A percentile compares a stretch with the other conserved stretches of the same genome.
phyloP scores from a whole-genome alignment of 257 asterid genomes.

The Ligustrum vulgare region DNA sequence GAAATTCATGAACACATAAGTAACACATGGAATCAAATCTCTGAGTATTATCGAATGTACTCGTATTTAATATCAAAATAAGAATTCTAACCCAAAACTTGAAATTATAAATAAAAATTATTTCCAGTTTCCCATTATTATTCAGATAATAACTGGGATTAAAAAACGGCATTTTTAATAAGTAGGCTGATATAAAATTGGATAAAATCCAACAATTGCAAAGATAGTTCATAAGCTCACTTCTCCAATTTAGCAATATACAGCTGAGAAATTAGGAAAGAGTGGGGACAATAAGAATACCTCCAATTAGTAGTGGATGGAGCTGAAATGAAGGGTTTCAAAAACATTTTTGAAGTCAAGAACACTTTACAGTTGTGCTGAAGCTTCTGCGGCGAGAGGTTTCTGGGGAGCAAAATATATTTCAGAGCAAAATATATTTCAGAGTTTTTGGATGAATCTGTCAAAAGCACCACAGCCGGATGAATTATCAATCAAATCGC shows the following conservation, averaged over 20 bases:
- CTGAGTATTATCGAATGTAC: not conserved
- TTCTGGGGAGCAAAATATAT: too few relatives aligned
- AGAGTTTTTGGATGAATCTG: too few relatives aligned
- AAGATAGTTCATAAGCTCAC: slow-evolving; percentile 8
- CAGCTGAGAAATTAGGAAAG: slow-evolving; percentile 6
- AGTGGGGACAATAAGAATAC: slow-evolving; percentile 25
- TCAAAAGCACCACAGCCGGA: too few relatives aligned
- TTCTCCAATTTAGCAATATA: not conserved
- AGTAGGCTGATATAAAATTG: not conserved
- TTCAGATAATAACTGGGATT: not conserved
- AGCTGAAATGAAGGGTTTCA: slow-evolving; percentile 65
- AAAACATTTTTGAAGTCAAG: slow-evolving; percentile 53
- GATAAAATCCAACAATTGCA: not conserved
- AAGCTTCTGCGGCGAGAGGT: not conserved
- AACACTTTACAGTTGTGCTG: slow-evolving; percentile 38
- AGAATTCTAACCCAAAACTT: not conserved
- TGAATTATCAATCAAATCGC: too few relatives aligned
- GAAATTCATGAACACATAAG: slow-evolving; percentile 18
- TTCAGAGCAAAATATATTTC: too few relatives aligned
- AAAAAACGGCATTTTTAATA: not conserved
- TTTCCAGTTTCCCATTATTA: slow-evolving; percentile 6
- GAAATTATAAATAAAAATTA: not conserved
- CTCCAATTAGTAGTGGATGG: slow-evolving; percentile 62
- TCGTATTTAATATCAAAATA: not conserved
- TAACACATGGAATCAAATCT: not conserved